Evolutionary conservation across 1,284 basidiomycete genomes (phyloP).

Genomic region (Clitocybe nebularis): DNA sequence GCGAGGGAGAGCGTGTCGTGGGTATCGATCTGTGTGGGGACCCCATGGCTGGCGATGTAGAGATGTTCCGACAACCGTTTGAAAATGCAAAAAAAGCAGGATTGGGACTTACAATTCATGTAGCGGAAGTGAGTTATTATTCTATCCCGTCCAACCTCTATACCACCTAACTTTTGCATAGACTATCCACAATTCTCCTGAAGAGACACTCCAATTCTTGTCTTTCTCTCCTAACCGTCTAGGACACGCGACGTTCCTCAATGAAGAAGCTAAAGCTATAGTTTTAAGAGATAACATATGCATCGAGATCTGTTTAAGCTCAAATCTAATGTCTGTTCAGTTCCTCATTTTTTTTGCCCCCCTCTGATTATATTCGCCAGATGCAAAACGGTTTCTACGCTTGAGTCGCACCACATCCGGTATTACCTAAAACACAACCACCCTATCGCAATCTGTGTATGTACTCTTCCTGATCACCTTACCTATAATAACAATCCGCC

Average conservation of each 20-base stretch:
- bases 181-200: slow-evolving; percentile 46
- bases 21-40: slow-evolving; percentile 82
- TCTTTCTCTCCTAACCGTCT: slow-evolving; percentile 65
- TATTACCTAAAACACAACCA: slow-evolving; percentile 63
- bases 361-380: slow-evolving; percentile 27
- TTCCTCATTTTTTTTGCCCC: background rate
- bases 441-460: slow-evolving; percentile 72
- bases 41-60: slow-evolving; percentile 58
- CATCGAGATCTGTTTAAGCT: slow-evolving; percentile 79
- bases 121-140: slow-evolving; percentile 61
- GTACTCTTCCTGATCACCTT: slow-evolving; percentile 27
- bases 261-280: slow-evolving; percentile 52
- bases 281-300: slow-evolving; percentile 59
- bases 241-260: slow-evolving; percentile 80
- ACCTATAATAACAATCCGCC: too few species aligned
- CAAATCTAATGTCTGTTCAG: slow-evolving; percentile 65
- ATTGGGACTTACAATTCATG: slow-evolving; percentile 70
- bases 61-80: slow-evolving; percentile 50
- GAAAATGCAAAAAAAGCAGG: slow-evolving; percentile 52
- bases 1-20: slow-evolving; percentile 60
- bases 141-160: background rate
- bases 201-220: slow-evolving; percentile 64
- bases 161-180: slow-evolving; percentile 16
- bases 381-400: slow-evolving; percentile 60
- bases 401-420: slow-evolving; percentile 70